phyloP scores from a whole-genome alignment of 352 stramenopile species.

The Pilasporangium apinafurcum region DNA sequence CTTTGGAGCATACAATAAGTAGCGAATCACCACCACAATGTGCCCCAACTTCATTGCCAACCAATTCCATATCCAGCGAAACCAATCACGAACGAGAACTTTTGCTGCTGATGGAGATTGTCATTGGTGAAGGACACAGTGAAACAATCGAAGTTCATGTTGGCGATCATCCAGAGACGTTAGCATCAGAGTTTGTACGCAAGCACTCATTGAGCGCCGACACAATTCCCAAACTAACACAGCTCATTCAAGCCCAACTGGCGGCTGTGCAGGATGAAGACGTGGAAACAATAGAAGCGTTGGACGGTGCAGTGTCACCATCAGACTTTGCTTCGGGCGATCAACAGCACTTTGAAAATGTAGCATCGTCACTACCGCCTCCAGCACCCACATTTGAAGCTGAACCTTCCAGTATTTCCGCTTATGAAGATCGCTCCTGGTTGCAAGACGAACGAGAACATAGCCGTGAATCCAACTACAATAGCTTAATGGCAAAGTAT shows the following conservation, averaged over 20 bases:
- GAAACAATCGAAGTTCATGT: conserved; percentile 68
- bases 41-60: neutral
- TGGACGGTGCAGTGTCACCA: neutral
- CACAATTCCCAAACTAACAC: conserved; percentile 38
- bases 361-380: neutral
- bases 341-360: neutral
- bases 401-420: neutral
- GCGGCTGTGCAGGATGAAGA: conserved; percentile 17
- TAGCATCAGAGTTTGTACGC: conserved; percentile 43
- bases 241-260: conserved; percentile 58
- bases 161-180: conserved; percentile 30
- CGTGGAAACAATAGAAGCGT: neutral
- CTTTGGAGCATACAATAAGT: neutral
- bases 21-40: neutral
- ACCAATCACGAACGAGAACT: conserved; percentile 25
- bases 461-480: conserved; percentile 60
- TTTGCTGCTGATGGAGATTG: conserved; percentile 68
- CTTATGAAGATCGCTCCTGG: neutral
- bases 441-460: conserved; percentile 30
- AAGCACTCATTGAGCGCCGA: conserved; percentile 43
- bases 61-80: neutral
- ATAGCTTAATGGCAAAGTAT: conserved; percentile 70
- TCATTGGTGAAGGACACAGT: conserved; percentile 59
- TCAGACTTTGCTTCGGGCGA: neutral
- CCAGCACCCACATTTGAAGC: neutral